Conservation (phyloP, 345 rosid genomes). For the Heritiera fomes region DNA sequence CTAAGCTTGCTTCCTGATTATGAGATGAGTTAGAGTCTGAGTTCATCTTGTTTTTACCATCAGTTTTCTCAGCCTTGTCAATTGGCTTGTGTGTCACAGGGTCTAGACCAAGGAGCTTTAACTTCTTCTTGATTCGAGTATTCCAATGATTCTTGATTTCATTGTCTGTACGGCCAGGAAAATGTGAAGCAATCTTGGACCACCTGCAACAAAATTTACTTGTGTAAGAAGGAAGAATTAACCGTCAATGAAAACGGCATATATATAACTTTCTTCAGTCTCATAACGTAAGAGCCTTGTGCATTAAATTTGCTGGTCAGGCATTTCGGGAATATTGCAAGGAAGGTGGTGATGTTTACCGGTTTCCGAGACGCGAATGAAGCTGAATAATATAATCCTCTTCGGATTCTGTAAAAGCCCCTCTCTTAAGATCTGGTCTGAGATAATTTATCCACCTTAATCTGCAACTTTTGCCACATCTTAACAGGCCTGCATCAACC, state of each 20-base stretch:
- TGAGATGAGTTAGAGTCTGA: conserved; percentile 6
- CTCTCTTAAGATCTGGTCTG: conserved; percentile 88
- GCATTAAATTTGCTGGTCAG: too few species aligned
- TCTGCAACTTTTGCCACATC: conserved; percentile 96
- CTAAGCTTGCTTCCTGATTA: conserved; percentile 30
- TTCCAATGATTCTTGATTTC: conserved; percentile 98
- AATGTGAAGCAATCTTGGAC: conserved; percentile 91
- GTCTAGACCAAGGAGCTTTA: conserved; percentile 65
- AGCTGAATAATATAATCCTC: conserved; percentile 80
- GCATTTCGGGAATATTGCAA: not conserved
- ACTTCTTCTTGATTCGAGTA: conserved; percentile 78
- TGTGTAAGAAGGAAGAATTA: not conserved
- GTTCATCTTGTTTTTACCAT: conserved; percentile 4
- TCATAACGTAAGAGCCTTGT: too few species aligned
- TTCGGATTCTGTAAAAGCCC: conserved; percentile 72
- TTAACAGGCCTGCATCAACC: conserved; percentile 55
- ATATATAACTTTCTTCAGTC: too few species aligned
- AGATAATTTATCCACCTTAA: conserved; percentile 93
- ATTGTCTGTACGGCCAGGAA: conserved; percentile 91
- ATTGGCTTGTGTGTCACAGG: conserved; percentile 62
- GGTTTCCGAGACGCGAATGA: conserved; percentile 78
- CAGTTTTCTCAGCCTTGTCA: conserved; percentile 24
- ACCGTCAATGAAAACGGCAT: not conserved
- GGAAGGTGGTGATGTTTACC: conserved; percentile 35
- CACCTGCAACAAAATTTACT: conserved; percentile 46